Base-by-base conservation (phyloP, 2,329 filamentous ascomycete genomes). In the Lachnellula hyalina region DNA sequence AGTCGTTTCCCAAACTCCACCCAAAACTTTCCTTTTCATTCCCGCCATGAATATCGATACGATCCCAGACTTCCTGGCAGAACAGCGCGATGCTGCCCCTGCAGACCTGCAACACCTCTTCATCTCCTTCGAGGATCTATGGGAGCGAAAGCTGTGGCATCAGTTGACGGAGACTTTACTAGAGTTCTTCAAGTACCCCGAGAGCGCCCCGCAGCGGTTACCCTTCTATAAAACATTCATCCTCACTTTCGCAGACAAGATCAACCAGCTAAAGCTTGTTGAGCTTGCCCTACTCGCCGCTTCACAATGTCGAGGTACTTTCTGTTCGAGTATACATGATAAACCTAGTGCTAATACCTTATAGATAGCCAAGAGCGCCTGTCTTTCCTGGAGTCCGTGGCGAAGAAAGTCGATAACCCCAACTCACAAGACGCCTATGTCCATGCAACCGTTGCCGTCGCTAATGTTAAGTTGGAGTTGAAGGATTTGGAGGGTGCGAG, bases 61-160 rank as follows among this genome's bases (percentile, higher is more conserved):
- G 69, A 94, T 97, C 72, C 82, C 90, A 70, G 90, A 96, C 73
- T 96, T 97, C 76, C 87, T 99, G 62, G 84, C 85, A 58, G 87
- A 96, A 66, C 89, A 95, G 82, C 88, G 91, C 71, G 90, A 96
- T 70, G 79, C 85, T 71, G 89, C 91, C 67, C 89, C 91, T 51
- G 89, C 91, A 65, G 89, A 96, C 72, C 83, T 96, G 51, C 92
- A 96, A 75, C 82, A 87, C 67, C 84, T 89, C 68, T 89, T 96
- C 73, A 82, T 99, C 66, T 84, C 87, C 67, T 96, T 99, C 63
- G 94, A 99, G 78, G 91, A 96, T 71, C 89, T 85, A 70, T 99
- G 94, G 94, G 94, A 99, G 79, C 86, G 93, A 68, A 96, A 96
- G 77, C 82, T 99, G 75, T 99, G 94, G 94, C 94, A 99, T 77